Evolutionary conservation across 2,329 filamentous ascomycete species (phyloP), one percentile per base, ranked within the genome.

Genomic region (Colletotrichum sublineola): DNA sequence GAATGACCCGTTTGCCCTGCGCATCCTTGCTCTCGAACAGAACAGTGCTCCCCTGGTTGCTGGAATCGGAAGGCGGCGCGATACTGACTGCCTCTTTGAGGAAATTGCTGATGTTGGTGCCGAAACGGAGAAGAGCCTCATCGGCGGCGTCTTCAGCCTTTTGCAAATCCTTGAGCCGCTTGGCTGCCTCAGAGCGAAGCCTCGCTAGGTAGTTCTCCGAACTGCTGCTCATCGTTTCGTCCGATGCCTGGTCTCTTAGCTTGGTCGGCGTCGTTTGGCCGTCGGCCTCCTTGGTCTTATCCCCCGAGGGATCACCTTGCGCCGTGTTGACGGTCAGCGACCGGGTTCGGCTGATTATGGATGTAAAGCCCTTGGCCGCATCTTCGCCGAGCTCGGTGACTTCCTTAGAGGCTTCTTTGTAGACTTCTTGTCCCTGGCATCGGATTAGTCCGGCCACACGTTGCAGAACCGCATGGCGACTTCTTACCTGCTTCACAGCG

Each of bases 11-110:
- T 86, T 96, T 98, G 36, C 95, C 96, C 62, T 91, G 89, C 6
- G 93, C 91, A 81, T 98, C 96, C 81, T 96, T 97, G 79, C 94
- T 97, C 84, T 98, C 96, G 78, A 98, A 99, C 5, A 98, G 86
- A 42, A 97, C 90, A 61, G 92, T 86, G 76, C 80, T 86, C n/a
- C 85, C 84, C 75, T 89, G 81, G 57, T 82, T 81, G 60, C 83
- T 81, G 24, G 83, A 85, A 1, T 85, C 86, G 5, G 86, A 84
- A 0, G 94, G 94, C 0, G 95, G 93, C 20, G 94, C 92, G 77
- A 99, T 94, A 65, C 89, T 94, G 68, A 99, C 93, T 63, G 96
- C 96, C 76, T 99, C 96, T 64, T 92, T 90, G 74, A 99, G 86
- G 83, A 97, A 98, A 82, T 96, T 93, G 48, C 94, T 89, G 61